phyloP scores from a whole-genome alignment of 805 yeast genomes.

The Limtongozyma cylindracea region DNA sequence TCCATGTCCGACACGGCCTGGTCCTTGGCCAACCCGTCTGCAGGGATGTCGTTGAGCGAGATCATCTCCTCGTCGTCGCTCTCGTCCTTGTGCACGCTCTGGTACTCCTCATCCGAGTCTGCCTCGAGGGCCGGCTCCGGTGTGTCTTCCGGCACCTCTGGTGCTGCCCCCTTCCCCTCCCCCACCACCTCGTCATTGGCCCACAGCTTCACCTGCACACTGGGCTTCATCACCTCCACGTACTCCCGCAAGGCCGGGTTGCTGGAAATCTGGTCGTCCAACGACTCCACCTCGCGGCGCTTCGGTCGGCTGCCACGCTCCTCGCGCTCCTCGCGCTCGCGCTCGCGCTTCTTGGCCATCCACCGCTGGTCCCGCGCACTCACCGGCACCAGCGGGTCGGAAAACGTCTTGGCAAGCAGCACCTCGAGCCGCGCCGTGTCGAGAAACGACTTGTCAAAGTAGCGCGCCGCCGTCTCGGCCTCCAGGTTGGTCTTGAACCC shows the following conservation, averaged over 20 bases:
- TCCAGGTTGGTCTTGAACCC: constrained; percentile 57
- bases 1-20: constrained; percentile 50
- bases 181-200: constrained; percentile 26
- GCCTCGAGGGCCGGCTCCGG: constrained; percentile 10
- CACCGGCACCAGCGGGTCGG: constrained; percentile 60
- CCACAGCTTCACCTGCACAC: constrained; percentile 51
- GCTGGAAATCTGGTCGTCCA: constrained; percentile 31
- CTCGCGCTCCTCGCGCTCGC: constrained; percentile 21
- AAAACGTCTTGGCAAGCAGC: constrained; percentile 59
- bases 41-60: constrained; percentile 4
- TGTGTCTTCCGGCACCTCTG: not conserved
- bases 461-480: constrained; percentile 56
- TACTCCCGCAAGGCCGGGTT: constrained; percentile 58
- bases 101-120: constrained; percentile 27
- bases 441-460: constrained; percentile 54
- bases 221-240: constrained; percentile 62
- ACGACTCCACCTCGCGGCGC: constrained; percentile 11
- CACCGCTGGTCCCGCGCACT: constrained; percentile 17
- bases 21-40: not conserved
- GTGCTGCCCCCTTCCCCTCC: constrained; percentile 3
- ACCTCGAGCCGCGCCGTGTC: constrained; percentile 69
- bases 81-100: constrained; percentile 13
- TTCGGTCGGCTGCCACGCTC: no score
- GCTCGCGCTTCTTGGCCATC: constrained; percentile 1
- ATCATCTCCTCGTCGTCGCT: constrained; percentile 26